These are phyloP conservation scores for Prosopis cineraria DNA, from an alignment of 306 rosid genomes.

Conservation along the genomic window DNA sequence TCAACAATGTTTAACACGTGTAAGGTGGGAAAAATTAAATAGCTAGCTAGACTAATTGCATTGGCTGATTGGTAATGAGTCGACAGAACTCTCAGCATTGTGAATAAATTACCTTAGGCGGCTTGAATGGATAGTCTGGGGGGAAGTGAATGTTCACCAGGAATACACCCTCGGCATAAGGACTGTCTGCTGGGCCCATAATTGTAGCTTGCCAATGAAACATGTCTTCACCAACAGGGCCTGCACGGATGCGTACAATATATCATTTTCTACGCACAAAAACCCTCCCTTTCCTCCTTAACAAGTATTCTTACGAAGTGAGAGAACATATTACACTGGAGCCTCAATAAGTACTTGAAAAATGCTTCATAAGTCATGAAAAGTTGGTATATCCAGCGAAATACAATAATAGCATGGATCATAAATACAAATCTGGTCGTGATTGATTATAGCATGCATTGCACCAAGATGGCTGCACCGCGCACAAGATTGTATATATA, in stretches of 20 bases:
- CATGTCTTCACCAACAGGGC: constrained; percentile 57
- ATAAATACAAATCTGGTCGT: neutral
- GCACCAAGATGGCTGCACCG: neutral
- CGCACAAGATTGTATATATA: neutral
- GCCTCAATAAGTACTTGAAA: neutral
- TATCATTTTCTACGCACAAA: neutral
- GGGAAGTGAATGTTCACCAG: constrained; percentile 51
- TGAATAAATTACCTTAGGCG: constrained; percentile 47
- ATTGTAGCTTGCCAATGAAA: constrained; percentile 65
- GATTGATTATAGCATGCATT: neutral
- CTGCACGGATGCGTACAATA: constrained; percentile 17
- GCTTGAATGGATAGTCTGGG: constrained; percentile 63
- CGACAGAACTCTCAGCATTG: neutral
- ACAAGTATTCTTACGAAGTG: neutral
- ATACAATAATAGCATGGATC: neutral
- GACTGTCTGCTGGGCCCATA: constrained; percentile 59
- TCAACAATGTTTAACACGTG: no score
- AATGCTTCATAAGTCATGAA: neutral
- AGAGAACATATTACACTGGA: neutral
- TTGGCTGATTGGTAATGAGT: neutral
- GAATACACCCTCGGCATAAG: constrained; percentile 57
- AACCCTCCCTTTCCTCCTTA: no score
- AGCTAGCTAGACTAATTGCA: no score
- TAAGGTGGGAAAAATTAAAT: no score
- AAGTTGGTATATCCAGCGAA: neutral